phyloP scores from a whole-genome alignment of 2,329 filamentous ascomycete genomes.

The Beauveria sp. region DNA sequence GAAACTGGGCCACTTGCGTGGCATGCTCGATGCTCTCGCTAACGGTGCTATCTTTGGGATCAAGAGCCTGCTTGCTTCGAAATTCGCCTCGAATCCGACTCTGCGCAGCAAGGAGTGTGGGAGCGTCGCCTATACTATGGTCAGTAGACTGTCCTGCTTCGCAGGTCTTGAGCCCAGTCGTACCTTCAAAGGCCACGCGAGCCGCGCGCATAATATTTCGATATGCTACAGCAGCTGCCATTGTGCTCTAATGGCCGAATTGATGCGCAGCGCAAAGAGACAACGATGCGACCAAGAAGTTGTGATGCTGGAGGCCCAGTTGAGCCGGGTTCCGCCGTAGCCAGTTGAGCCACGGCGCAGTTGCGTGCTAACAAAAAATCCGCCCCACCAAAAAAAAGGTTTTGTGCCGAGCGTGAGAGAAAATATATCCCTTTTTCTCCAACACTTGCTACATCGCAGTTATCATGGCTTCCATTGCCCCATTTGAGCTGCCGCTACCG shows the following conservation, averaged over 20 bases:
- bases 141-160: not conserved
- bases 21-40: slow-evolving; percentile 67
- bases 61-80: slow-evolving; percentile 54
- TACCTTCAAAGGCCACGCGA: slow-evolving; percentile 77
- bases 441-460: slow-evolving; percentile 15
- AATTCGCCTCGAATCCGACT: slow-evolving; percentile 68
- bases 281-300: not conserved
- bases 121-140: slow-evolving; percentile 54
- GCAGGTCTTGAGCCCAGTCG: slow-evolving; percentile 2
- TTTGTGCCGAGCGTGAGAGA: not conserved
- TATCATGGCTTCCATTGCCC: slow-evolving; percentile 56
- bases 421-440: slow-evolving; percentile 4
- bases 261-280: not conserved
- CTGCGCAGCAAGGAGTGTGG: slow-evolving; percentile 62
- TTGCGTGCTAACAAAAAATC: not conserved
- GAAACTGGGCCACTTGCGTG: slow-evolving; percentile 70
- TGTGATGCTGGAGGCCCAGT: slow-evolving; percentile 16
- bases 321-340: slow-evolving; percentile 17
- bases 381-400: slow-evolving; percentile 8
- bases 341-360: not conserved
- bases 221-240: slow-evolving; percentile 73
- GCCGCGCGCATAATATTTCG: slow-evolving; percentile 73
- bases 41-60: slow-evolving; percentile 49
- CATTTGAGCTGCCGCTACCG: slow-evolving; percentile 61
- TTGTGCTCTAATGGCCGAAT: slow-evolving; percentile 21